Percentiles rank a stretch among this genome's conserved stretches.
Evolutionary conservation across 2,329 filamentous ascomycete genomes (phyloP).

Genomic region (Tolypocladium tropicale): DNA sequence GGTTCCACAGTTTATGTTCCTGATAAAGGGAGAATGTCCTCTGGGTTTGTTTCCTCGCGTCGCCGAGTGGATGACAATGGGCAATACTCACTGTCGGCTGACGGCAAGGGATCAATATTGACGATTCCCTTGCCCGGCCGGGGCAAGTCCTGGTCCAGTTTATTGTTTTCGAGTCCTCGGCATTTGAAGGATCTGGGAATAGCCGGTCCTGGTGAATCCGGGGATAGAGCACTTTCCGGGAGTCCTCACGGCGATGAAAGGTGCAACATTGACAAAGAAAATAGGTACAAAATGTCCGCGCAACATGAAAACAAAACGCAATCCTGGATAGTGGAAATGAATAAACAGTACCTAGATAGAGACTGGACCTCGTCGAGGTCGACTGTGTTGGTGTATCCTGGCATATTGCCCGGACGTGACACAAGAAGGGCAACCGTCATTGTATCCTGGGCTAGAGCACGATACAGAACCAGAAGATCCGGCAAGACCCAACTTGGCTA

Average conservation of each 20-base stretch:
- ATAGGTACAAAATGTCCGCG: constrained; percentile 7
- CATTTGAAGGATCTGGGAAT: not conserved
- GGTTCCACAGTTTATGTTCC: not conserved
- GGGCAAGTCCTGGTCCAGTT: constrained; percentile 10
- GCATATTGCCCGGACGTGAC: constrained; percentile 39
- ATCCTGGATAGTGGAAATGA: constrained; percentile 31
- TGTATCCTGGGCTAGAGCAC: constrained; percentile 25
- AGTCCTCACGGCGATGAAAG: not conserved
- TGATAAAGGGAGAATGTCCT: not conserved
- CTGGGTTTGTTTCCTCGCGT: not conserved
- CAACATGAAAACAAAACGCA: constrained; percentile 21
- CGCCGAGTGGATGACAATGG: not conserved
- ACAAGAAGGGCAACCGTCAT: constrained; percentile 39
- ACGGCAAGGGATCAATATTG: not conserved
- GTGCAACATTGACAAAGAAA: not conserved
- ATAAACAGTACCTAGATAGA: constrained; percentile 52
- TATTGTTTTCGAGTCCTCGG: constrained; percentile 3
- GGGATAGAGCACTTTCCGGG: not conserved
- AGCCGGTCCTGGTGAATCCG: not conserved
- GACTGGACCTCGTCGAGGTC: constrained; percentile 51
- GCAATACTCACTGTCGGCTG: constrained; percentile 3
- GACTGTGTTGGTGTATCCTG: constrained; percentile 39
- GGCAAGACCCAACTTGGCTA: constrained; percentile 15
- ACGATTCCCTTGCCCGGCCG: constrained; percentile 5
- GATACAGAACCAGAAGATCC: constrained; percentile 17